Conservation (phyloP, 768 basidiomycete genomes). For the Mycena kentingensis region DNA sequence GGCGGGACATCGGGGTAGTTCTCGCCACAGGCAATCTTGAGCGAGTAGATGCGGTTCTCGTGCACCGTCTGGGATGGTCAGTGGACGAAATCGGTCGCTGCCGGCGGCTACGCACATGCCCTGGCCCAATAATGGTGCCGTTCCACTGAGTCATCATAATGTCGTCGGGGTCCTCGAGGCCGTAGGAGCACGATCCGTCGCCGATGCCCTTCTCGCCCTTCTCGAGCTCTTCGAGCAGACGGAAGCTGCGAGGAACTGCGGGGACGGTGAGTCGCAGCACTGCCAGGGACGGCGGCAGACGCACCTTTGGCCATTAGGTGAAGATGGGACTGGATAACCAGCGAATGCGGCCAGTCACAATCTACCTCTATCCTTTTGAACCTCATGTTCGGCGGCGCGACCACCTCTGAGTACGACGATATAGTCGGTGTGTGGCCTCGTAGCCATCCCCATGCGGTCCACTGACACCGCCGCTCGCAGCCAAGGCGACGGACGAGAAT, state of each 20-base stretch:
- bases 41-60: slow-evolving; percentile 97
- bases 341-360: too few species aligned
- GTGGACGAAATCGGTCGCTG: slow-evolving; percentile 12
- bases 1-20: slow-evolving; percentile 80
- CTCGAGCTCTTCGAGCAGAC: slow-evolving; percentile 96
- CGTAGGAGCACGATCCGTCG: slow-evolving; percentile 97
- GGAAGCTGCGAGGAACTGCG: slow-evolving; percentile 93
- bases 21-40: slow-evolving; percentile 84
- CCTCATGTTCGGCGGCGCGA: slow-evolving; percentile 72
- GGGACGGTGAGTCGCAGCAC: neutral
- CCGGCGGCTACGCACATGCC: slow-evolving; percentile 67
- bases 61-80: slow-evolving; percentile 74
- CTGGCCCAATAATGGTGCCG: slow-evolving; percentile 97
- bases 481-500: slow-evolving; percentile 97
- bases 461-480: slow-evolving; percentile 40
- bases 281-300: slow-evolving; percentile 17
- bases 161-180: slow-evolving; percentile 93
- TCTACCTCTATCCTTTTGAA: too few species aligned
- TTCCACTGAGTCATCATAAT: slow-evolving; percentile 99
- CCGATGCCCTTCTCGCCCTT: slow-evolving; percentile 99
- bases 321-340: slow-evolving; percentile 15
- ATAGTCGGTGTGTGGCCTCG: slow-evolving; percentile 74
- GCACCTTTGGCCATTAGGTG: slow-evolving; percentile 53
- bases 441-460: neutral
- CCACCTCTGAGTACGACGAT: slow-evolving; percentile 84